Base-by-base conservation (phyloP, 495 filamentous ascomycete genomes). In the Daldinia bambusicola region DNA sequence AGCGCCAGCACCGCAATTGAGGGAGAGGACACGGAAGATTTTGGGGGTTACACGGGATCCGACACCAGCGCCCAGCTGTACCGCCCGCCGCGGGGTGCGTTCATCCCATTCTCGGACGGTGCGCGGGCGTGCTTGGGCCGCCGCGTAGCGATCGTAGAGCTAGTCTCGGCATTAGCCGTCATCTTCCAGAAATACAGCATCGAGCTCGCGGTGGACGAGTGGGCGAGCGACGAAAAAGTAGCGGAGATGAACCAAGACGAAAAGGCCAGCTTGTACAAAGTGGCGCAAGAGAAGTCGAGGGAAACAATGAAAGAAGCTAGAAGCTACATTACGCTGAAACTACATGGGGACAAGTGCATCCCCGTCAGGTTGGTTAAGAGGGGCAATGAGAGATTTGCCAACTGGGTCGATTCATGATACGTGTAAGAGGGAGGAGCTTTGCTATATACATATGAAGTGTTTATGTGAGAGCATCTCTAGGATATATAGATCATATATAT, bases 61-160 rank as follows among this genome's bases (percentile, higher is more conserved):
- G 87, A 90, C 70, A 87, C 84, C 13, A 83, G 83, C 31, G 78
- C 80, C 38, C 78, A 79, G 22, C 83, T 88, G 58, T 90, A 86
- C 79, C 82, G 84, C 22, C 90, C 90, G 0, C 80, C 82, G 0
- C 81, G 85, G n/a, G 90, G 91, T 2, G 83, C 88, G 1, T 94
- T 84, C 71, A 79, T 93, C 13, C 90, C 93, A 0, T 95, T 93
- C 78, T 89, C 87, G 53, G 91, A 92, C 30, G 92, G 93, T 1
- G 80, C 85, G 36, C 84, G 88, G 63, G 87, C 89, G 67, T 95
- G 90, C 80, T 84, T 88, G 69, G 92, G 85, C 65, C 84, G 86
- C 60, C 86, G 87, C 70, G 92, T 95, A 69, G 91, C 92, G 13
- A 90, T 93, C 79, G 92, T 93, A 67, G 91, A 95, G 75, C 81